Base-by-base conservation (phyloP, 208 protist species). In the Trypanosoma congolense region DNA sequence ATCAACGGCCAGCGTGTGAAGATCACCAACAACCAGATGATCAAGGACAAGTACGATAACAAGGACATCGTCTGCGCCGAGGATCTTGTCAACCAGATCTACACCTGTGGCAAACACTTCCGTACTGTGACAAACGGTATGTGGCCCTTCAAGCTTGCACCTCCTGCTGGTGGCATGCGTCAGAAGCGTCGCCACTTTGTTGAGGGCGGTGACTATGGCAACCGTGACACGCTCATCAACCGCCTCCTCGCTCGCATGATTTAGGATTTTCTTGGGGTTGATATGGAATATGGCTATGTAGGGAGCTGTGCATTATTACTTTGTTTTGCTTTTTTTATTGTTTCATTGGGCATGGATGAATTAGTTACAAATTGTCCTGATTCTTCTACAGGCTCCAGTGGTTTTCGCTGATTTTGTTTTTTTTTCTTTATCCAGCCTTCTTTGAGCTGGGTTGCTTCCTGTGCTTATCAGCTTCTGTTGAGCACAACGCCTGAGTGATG, bases 61-160 rank as follows among this genome's bases (percentile, higher is more conserved):
- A 67, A 92, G 43, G 88, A 86, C 51, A 83, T 99, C 56, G 80
- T 99, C 45, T 99, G 97, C 71, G 83, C 97, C 38, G 99, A 99
- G 87, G 99, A 99, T 65, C 55, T 99, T 22, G 94, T 99, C 70
- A 97, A 99, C 95, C 97, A 99, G 90, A 98, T 99, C 82, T 95
- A 91, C 95, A 99, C 98, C 61, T 87, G 85, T 59, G 98, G 98
- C 63, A 92, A 96, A 63, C 50, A 98, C 82, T 99, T 99, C 96
- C 98, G 95, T 71, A 70, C 96, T 59, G 98, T 95, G 40, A 97
- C 87, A 75, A 93, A 97, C 61, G 98, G 98, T 75, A 56, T 99
- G 40, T 99, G 97, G 97, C 98, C 98, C 59, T 99, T 99, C 94
- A 98, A 99, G 89, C 87, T 99, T 18, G 72, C 75, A 36, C 79